These are phyloP conservation scores for Blastobotrys proliferans DNA, from an alignment of 1,139 yeast species.

Conservation along the genomic window DNA sequence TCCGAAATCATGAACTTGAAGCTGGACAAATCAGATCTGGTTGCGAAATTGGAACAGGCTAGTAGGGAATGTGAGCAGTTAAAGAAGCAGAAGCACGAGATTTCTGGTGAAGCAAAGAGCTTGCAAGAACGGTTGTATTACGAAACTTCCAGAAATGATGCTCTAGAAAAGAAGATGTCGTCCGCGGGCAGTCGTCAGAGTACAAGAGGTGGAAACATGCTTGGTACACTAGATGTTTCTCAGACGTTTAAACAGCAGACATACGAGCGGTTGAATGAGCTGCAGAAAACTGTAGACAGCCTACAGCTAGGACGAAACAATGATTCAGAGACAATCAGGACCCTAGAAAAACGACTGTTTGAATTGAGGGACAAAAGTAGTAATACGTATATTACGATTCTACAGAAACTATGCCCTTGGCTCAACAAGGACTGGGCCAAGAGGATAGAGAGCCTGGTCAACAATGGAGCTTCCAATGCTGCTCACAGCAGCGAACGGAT, in stretches of 20 bases:
- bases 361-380: conserved; percentile 10
- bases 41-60: background rate
- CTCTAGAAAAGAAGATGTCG: conserved; percentile 12
- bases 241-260: conserved; percentile 15
- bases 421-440: conserved; percentile 10
- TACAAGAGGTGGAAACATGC: background rate
- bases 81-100: conserved; percentile 6
- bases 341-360: conserved; percentile 7
- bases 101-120: conserved; percentile 9
- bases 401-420: conserved; percentile 11
- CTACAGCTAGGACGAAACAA: conserved; percentile 6
- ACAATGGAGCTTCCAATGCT: background rate
- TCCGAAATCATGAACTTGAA: background rate
- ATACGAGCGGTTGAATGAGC: conserved; percentile 12
- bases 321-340: conserved; percentile 8
- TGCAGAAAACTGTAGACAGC: conserved; percentile 12
- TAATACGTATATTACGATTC: conserved; percentile 1
- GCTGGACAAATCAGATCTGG: background rate
- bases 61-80: background rate
- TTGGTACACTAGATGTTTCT: conserved; percentile 13
- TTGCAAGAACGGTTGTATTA: conserved; percentile 15
- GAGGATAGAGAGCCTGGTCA: conserved; percentile 4
- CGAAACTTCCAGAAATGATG: conserved; percentile 13
- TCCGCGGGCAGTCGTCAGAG: background rate
- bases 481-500: conserved; percentile 3